Conservation (phyloP, 441 rosid species). For the Bruguiera hainesii region DNA sequence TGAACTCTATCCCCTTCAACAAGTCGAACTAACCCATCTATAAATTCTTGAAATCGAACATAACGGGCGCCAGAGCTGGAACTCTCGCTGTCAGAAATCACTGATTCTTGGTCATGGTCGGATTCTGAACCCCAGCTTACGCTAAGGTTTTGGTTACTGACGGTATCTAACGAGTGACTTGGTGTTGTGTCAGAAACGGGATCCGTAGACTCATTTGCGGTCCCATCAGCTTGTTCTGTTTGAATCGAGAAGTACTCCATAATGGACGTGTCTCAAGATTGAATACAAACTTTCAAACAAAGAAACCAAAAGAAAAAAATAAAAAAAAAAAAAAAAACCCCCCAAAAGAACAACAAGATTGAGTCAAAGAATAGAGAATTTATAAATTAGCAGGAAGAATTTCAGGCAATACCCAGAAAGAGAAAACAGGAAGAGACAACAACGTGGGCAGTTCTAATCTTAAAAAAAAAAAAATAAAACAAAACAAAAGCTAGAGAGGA, state of each 20-base stretch:
- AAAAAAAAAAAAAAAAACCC: background rate
- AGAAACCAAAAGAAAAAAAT: background rate
- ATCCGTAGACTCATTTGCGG: background rate
- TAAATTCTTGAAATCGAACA: slow-evolving; percentile 11
- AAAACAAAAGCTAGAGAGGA: too few relatives aligned
- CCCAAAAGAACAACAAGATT: too few relatives aligned
- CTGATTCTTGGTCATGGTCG: slow-evolving; percentile 29
- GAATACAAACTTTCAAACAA: background rate
- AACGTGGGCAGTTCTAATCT: too few relatives aligned
- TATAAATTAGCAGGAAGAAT: too few relatives aligned
- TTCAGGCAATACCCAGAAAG: too few relatives aligned
- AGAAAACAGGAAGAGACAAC: too few relatives aligned
- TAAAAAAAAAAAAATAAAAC: too few relatives aligned
- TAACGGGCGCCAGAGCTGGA: slow-evolving; percentile 22
- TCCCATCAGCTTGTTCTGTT: background rate
- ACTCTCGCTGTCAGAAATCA: slow-evolving; percentile 51
- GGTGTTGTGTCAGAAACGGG: slow-evolving; percentile 3
- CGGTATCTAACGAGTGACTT: slow-evolving; percentile 9
- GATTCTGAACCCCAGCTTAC: slow-evolving; percentile 9
- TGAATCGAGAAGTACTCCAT: slow-evolving; percentile 12
- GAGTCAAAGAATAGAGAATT: too few relatives aligned
- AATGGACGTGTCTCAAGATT: background rate
- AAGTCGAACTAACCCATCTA: slow-evolving; percentile 34
- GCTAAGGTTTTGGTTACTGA: background rate
- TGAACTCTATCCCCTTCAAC: slow-evolving; percentile 44